Conservation (phyloP, 805 yeast genomes). For the Candida suzukii region DNA sequence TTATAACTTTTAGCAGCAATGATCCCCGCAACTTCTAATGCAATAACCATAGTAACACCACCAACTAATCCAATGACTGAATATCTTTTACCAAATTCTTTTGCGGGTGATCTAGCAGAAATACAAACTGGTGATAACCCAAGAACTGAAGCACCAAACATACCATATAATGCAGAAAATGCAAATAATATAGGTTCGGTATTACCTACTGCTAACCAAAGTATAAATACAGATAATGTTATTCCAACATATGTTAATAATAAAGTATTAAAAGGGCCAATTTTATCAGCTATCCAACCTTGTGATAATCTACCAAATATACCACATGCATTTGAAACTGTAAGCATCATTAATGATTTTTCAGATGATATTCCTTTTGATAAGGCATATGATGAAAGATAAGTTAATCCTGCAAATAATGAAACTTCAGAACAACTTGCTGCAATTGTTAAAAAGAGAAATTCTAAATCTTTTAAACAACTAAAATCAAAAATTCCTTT, state of each 20-base stretch:
- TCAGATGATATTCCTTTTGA: constrained; percentile 34
- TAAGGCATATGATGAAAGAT: constrained; percentile 43
- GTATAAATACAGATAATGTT: constrained; percentile 32
- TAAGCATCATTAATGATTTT: constrained; percentile 28
- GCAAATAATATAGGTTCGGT: constrained; percentile 30
- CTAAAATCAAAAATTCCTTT: constrained; percentile 24
- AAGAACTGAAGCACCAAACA: constrained; percentile 49
- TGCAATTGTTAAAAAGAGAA: constrained; percentile 28
- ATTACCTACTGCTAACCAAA: constrained; percentile 54
- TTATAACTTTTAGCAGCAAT: constrained; percentile 34
- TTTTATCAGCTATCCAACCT: constrained; percentile 32
- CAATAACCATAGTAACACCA: constrained; percentile 23
- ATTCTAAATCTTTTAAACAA: constrained; percentile 32
- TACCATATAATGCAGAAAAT: constrained; percentile 47
- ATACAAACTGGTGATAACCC: constrained; percentile 57
- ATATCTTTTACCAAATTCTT: constrained; percentile 58
- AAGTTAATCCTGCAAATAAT: constrained; percentile 39
- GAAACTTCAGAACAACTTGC: constrained; percentile 38
- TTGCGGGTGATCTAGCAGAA: constrained; percentile 47
- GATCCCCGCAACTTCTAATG: constrained; percentile 38
- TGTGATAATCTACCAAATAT: constrained; percentile 35
- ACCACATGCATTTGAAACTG: constrained; percentile 31
- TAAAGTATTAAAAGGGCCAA: constrained; percentile 38
- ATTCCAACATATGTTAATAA: constrained; percentile 26
- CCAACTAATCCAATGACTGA: constrained; percentile 38